Evolutionary conservation across 2,329 filamentous ascomycete genomes (phyloP), one percentile per base, ranked within the genome.

Genomic region (Claviceps arundinis): DNA sequence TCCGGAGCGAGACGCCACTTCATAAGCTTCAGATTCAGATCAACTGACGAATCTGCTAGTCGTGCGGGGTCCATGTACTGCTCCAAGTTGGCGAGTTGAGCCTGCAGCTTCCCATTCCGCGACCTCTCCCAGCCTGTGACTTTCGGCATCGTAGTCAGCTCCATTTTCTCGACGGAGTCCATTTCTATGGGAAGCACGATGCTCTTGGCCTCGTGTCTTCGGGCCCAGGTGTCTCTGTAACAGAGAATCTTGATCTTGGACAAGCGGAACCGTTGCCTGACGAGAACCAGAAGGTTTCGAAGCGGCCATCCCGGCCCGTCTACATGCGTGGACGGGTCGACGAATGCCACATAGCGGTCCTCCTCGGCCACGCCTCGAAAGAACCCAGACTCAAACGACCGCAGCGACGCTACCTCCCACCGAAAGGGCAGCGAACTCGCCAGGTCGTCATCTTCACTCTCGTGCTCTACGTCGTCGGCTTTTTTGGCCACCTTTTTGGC

Each of bases 21-120:
- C 84, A 98, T 98, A 53, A 98, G 77, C 69, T 97, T 97, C 55
- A 97, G 75, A 62, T 98, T 98, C 54, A 98, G 76, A 62, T 98
- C 93, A 9, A 97, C 91, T 0, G 90, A 89, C 65, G 95, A 89
- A 64, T 97, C 90, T 22, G 93, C 93, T 17, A 97, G 74, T 62
- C 84, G 83, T 37, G 78, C 74, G 6, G 93, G 91, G 63, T 98
- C 90, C 85, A 98, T 91, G 60, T 95, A 95, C 60, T 93, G 89
- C 19, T 86, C 85, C 8, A 98, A 75, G 61, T 94, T 89, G 14
- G 89, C 88, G 17, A 85, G 78, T 58, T 87, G 83, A 16, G 87
- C 82, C 17, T 81, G 80, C 17, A 97, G 73, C 64, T 94, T 95
- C 26, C 86, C 85, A 24, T 79, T 75, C 17, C 81, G 76, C 56